Percentiles rank a stretch among this genome's conserved stretches.
These are phyloP conservation scores for Irpex sp. DNA, from an alignment of 1,284 basidiomycete genomes.

Conservation along the genomic window DNA sequence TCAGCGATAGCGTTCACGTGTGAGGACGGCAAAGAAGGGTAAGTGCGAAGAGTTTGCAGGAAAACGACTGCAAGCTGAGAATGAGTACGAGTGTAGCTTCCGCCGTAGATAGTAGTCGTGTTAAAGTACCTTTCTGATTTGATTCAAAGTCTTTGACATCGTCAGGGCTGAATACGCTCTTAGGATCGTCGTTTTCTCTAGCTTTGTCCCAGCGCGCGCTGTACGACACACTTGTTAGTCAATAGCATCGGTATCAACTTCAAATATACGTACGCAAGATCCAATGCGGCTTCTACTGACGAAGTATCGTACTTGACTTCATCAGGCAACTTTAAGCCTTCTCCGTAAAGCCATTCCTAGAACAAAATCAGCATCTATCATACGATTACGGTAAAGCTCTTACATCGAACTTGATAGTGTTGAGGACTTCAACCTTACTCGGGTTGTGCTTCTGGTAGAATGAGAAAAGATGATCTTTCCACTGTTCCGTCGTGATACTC, in stretches of 20 bases:
- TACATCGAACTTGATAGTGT: slow-evolving; percentile 86
- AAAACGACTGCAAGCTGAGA: slow-evolving; percentile 64
- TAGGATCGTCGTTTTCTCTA: not conserved
- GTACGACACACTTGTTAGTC: too few relatives aligned
- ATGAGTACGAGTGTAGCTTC: not conserved
- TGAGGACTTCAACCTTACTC: slow-evolving; percentile 74
- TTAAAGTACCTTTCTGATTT: slow-evolving; percentile 69
- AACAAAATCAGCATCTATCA: slow-evolving; percentile 17
- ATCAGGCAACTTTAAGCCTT: slow-evolving; percentile 83
- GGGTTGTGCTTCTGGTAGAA: slow-evolving; percentile 76
- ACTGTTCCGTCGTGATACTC: slow-evolving; percentile 90
- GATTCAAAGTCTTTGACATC: slow-evolving; percentile 70
- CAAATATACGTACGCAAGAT: slow-evolving; percentile 13
- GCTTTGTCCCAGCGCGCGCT: slow-evolving; percentile 10
- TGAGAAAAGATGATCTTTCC: slow-evolving; percentile 88
- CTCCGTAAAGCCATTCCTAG: slow-evolving; percentile 88
- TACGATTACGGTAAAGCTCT: slow-evolving; percentile 27
- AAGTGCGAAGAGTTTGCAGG: slow-evolving; percentile 74
- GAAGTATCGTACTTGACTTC: slow-evolving; percentile 87
- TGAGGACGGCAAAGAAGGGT: slow-evolving; percentile 59
- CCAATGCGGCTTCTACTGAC: slow-evolving; percentile 60
- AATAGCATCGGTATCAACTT: too few relatives aligned
- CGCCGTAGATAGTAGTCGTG: not conserved
- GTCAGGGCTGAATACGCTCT: slow-evolving; percentile 47
- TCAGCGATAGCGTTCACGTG: slow-evolving; percentile 58